Conservation (phyloP, 2,329 filamentous ascomycete species). For the Cladosporium sp. region DNA sequence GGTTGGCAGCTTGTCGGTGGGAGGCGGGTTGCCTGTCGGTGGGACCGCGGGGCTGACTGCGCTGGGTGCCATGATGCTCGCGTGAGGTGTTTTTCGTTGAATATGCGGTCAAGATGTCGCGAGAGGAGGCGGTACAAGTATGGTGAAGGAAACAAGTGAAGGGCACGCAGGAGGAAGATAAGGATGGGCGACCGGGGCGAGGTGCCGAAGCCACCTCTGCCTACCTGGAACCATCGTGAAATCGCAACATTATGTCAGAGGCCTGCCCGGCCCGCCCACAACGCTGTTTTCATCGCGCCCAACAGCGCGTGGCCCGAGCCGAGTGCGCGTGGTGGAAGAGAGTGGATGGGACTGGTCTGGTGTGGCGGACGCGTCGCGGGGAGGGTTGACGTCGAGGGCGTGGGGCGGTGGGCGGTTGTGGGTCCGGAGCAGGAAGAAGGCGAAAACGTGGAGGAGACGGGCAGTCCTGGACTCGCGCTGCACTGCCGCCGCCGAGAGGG, state of each 20-base stretch:
- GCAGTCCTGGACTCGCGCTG: neutral
- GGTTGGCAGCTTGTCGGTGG: conserved; percentile 29
- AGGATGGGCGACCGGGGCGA: neutral
- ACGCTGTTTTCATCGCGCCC: neutral
- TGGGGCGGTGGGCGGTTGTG: conserved; percentile 1
- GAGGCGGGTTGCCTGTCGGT: conserved; percentile 17
- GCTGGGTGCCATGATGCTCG: conserved; percentile 27
- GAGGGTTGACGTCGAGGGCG: conserved; percentile 4
- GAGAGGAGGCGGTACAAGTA: neutral
- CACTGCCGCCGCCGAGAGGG: neutral
- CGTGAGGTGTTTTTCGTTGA: neutral
- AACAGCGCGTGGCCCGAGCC: neutral
- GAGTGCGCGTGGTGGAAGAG: neutral
- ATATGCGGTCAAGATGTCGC: neutral
- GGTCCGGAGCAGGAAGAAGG: neutral
- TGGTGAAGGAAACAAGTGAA: neutral
- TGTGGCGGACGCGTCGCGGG: neutral
- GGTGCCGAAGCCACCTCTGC: neutral
- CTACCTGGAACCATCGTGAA: conserved; percentile 4
- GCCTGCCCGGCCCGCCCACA: neutral
- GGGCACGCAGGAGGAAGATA: neutral
- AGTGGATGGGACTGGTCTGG: neutral
- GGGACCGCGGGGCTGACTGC: conserved; percentile 26
- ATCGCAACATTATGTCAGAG: conserved; percentile 8
- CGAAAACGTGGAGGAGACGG: neutral